These are phyloP conservation scores for Suillus tomentosus DNA, from an alignment of 768 basidiomycete genomes.

Conservation along the genomic window DNA sequence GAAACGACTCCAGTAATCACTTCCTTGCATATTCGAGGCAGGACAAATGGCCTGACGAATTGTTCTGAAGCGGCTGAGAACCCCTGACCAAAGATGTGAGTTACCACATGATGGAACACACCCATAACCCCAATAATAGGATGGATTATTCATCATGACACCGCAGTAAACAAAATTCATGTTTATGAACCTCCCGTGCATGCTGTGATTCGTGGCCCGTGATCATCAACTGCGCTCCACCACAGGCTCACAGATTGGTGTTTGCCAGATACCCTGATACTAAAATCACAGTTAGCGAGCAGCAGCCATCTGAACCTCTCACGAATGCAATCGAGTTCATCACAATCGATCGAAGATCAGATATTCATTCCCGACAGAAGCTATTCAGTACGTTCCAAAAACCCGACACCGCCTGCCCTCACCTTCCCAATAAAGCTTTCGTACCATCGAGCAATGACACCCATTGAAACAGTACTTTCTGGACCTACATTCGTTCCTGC, in stretches of 20 bases:
- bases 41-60: not conserved
- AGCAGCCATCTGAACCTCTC: not conserved
- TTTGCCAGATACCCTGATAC: not conserved
- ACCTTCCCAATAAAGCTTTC: slow-evolving; percentile 65
- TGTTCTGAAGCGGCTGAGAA: not conserved
- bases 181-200: not conserved
- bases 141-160: not conserved
- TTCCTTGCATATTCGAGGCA: not conserved
- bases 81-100: not conserved
- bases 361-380: not conserved
- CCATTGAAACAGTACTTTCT: slow-evolving; percentile 62
- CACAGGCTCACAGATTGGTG: not conserved
- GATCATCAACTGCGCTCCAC: not conserved
- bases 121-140: not conserved
- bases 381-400: slow-evolving; percentile 51
- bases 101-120: not conserved
- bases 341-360: not conserved
- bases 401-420: slow-evolving; percentile 56
- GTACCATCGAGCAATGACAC: slow-evolving; percentile 68
- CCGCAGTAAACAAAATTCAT: not conserved
- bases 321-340: not conserved
- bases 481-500: slow-evolving; percentile 43
- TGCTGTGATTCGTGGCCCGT: not conserved
- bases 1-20: not conserved
- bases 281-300: not conserved